Conservation (phyloP, 495 filamentous ascomycete genomes). For the Penicillium chermesinum region DNA sequence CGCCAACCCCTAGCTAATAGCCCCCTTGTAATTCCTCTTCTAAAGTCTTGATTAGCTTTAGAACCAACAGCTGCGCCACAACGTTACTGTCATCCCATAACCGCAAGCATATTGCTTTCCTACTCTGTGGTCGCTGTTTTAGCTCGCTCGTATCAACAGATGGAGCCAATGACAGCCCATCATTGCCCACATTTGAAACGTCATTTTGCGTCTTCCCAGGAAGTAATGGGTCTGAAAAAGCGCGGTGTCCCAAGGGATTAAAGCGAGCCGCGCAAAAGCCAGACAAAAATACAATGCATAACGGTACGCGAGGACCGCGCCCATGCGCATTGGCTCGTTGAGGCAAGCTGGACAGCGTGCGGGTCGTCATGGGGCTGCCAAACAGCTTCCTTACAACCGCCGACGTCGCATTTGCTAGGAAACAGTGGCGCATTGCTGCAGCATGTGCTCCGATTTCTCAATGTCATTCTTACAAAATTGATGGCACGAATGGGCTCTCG, state of each 20-base stretch:
- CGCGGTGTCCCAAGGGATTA: conserved; percentile 7
- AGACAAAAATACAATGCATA: conserved; percentile 9
- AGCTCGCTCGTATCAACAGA: conserved; percentile 3
- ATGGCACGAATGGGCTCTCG: no score
- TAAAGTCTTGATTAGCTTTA: neutral
- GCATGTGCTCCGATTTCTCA: neutral
- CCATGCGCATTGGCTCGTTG: conserved; percentile 8
- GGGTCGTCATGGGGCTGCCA: conserved; percentile 3
- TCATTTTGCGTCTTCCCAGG: conserved; percentile 16
- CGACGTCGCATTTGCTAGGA: neutral
- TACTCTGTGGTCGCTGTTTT: neutral
- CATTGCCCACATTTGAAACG: conserved; percentile 11
- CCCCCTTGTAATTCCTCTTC: no score
- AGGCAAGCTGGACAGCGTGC: conserved; percentile 4
- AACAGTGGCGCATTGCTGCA: neutral
- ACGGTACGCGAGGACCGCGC: conserved; percentile 10
- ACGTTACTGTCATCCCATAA: conserved; percentile 1
- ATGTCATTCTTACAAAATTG: no score
- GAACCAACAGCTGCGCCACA: no score
- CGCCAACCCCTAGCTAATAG: no score
- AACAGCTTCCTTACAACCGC: conserved; percentile 4
- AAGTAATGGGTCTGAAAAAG: conserved; percentile 13
- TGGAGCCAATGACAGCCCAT: conserved; percentile 3
- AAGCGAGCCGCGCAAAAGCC: conserved; percentile 2
- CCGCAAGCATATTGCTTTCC: conserved; percentile 4